These are phyloP conservation scores for Pholiota conissans DNA, from an alignment of 768 basidiomycete species.

Conservation along the genomic window DNA sequence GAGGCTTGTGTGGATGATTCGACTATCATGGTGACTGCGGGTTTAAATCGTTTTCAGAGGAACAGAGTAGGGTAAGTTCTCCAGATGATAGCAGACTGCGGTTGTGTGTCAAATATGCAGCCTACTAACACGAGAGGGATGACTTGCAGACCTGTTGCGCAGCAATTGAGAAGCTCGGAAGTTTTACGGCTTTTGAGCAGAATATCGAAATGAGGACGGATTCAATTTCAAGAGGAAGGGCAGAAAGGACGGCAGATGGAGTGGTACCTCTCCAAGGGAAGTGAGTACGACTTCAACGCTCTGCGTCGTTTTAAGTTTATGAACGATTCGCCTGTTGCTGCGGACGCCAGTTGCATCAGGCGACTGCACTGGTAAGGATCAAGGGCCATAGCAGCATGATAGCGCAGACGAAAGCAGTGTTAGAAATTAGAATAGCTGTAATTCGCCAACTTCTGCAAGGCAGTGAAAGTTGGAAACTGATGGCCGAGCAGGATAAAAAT, in stretches of 20 bases:
- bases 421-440: not conserved
- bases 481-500: too few relatives aligned
- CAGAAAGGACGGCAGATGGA: not conserved
- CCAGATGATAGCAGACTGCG: constrained; percentile 1
- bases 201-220: not conserved
- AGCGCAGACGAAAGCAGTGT: not conserved
- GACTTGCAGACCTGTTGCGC: not conserved
- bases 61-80: not conserved
- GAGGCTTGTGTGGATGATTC: not conserved
- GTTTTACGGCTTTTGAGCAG: not conserved
- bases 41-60: not conserved
- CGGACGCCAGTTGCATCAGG: not conserved
- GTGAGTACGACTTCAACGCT: not conserved
- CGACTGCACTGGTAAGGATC: not conserved
- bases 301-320: not conserved
- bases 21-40: not conserved
- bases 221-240: not conserved
- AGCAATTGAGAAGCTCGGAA: not conserved
- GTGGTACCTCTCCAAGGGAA: too few relatives aligned
- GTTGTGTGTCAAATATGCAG: not conserved
- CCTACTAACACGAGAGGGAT: not conserved
- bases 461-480: too few relatives aligned
- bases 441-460: too few relatives aligned
- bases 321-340: too few relatives aligned
- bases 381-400: not conserved